These are phyloP conservation scores for Penicillium dipodomyicola DNA, from an alignment of 495 filamentous ascomycete genomes.

Conservation along the genomic window DNA sequence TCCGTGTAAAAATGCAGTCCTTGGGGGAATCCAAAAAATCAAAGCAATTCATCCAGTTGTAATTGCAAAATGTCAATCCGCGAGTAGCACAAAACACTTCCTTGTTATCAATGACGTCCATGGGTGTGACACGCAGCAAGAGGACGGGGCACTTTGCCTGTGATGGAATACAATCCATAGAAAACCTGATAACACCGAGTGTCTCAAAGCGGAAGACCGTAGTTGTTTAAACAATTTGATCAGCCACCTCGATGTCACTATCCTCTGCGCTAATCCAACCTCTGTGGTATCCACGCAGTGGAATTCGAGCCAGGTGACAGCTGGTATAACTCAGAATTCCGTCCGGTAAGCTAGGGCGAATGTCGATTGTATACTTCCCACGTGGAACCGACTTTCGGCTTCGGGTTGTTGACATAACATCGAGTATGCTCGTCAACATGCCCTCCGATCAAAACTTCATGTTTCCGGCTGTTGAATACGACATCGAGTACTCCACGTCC, in stretches of 20 bases:
- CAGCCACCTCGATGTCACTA: slow-evolving; percentile 28
- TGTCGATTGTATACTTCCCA: slow-evolving; percentile 42
- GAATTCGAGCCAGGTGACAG: slow-evolving; percentile 22
- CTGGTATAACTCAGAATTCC: slow-evolving; percentile 35
- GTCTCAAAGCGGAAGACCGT: slow-evolving; percentile 21
- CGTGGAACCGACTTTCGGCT: slow-evolving; percentile 34
- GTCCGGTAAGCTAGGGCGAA: slow-evolving; percentile 34
- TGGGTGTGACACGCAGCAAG: no score
- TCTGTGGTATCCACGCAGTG: slow-evolving; percentile 43
- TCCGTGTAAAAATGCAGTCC: no score
- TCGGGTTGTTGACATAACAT: slow-evolving; percentile 36
- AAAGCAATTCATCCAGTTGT: no score
- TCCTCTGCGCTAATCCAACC: slow-evolving; percentile 45
- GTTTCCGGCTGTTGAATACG: slow-evolving; percentile 35
- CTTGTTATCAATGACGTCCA: no score
- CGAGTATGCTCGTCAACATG: slow-evolving; percentile 39
- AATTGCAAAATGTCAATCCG: no score
- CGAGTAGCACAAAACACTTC: no score
- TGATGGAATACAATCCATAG: slow-evolving; percentile 30
- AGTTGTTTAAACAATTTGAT: slow-evolving; percentile 18
- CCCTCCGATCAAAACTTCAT: slow-evolving; percentile 43
- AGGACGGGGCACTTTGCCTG: slow-evolving; percentile 21
- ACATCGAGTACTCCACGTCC: slow-evolving; percentile 36
- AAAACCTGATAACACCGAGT: slow-evolving; percentile 15
- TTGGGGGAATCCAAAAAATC: no score